These are phyloP conservation scores for Nothopassalora personata DNA, from an alignment of 2,329 filamentous ascomycete species.

Conservation along the genomic window DNA sequence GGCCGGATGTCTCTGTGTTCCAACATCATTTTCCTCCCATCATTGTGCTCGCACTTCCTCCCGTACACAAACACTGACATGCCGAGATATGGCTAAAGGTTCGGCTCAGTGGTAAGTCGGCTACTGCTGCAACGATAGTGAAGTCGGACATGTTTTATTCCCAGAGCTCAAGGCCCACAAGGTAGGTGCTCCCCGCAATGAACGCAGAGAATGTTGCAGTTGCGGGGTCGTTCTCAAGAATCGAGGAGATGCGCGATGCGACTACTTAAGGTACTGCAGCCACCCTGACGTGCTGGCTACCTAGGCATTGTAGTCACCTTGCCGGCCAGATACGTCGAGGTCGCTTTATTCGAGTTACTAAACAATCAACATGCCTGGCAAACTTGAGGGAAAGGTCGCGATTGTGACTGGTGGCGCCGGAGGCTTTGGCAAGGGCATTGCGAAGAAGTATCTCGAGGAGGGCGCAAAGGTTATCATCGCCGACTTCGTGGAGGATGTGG, in stretches of 20 bases:
- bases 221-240: conserved; percentile 2
- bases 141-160: conserved; percentile 1
- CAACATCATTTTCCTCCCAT: too few species aligned
- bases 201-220: neutral
- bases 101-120: neutral
- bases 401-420: conserved; percentile 57
- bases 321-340: neutral
- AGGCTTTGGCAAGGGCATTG: conserved; percentile 61
- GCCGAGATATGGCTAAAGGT: neutral
- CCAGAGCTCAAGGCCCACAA: conserved; percentile 1
- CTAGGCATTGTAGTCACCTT: neutral
- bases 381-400: conserved; percentile 28
- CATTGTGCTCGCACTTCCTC: too few species aligned
- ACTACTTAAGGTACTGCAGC: neutral
- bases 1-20: too few species aligned
- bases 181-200: neutral
- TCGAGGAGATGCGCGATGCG: neutral
- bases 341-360: neutral
- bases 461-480: conserved; percentile 58
- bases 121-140: neutral
- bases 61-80: neutral
- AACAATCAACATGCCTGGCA: conserved; percentile 13
- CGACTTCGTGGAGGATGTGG: conserved; percentile 54
- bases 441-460: conserved; percentile 54
- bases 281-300: neutral